Evolutionary conservation across 2,329 filamentous ascomycete genomes (phyloP), one percentile per base, ranked within the genome.

Genomic region (Venturia carpophila): DNA sequence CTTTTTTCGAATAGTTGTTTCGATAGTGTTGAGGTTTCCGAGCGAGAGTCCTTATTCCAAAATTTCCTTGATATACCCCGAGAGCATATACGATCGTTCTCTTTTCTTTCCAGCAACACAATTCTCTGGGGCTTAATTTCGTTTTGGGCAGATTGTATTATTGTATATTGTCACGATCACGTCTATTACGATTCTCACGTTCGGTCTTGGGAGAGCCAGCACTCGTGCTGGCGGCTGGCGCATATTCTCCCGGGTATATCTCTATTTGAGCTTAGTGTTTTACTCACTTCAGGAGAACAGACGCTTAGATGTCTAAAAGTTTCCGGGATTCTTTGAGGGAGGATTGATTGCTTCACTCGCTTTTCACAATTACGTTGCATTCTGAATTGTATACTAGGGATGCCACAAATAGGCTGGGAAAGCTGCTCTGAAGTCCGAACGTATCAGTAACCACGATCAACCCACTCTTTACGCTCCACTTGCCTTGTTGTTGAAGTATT

Each of bases 141-240:
- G n/a, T n/a, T 60, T 61, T 43, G 5, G 1, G n/a, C 39, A 37
- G 30, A 58, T 37, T 37, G 17, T 55, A n/a, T 34, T 2, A 37
- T 45, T 61, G 11, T 42, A 52, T 27, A 37, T 45, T 45, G 37
- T 42, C 60, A 61, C 39, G 60, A 19, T 42, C 60, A 61, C 60
- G 60, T 42, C 37, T 61, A 15, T 45, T 41, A 61, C 30, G 60
- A 61, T 61, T 61, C 37, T 60, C 15, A 61, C 39, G 39, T 43
- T 61, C 39, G 9, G n/a, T 61, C 17, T 61, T 61, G 52, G 27
- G 52, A 56, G 17, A 27, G 30, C 30, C 17, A 58, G 52, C 52
- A n/a, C 21, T 58, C 17, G 52, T 58, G 52, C 30, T 37, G 52
- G 52, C 30, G 5, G 52, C 27, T 58, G 27, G 52, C 19, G 15